These are phyloP conservation scores for Fusarium acutatum DNA, from an alignment of 2,329 filamentous ascomycete species.

Conservation along the genomic window DNA sequence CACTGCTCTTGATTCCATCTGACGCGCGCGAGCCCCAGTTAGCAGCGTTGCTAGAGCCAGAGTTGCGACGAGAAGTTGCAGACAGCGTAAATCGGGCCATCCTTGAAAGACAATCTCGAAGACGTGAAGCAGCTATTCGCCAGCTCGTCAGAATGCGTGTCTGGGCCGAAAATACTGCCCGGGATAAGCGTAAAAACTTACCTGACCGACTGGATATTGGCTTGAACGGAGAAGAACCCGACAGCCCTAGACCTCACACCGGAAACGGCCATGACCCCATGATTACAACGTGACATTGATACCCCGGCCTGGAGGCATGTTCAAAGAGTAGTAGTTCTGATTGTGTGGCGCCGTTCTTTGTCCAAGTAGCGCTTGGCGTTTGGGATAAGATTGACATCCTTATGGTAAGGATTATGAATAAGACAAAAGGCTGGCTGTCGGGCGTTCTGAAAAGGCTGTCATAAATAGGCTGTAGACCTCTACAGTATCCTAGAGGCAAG, in stretches of 20 bases:
- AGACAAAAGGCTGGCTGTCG: slow-evolving; percentile 14
- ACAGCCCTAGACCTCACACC: slow-evolving; percentile 35
- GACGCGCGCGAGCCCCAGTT: slow-evolving; percentile 81
- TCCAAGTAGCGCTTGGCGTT: slow-evolving; percentile 34
- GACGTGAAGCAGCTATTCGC: slow-evolving; percentile 82
- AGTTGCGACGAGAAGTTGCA: slow-evolving; percentile 84
- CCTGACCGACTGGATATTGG: slow-evolving; percentile 50
- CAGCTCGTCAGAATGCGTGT: slow-evolving; percentile 82
- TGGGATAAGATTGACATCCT: slow-evolving; percentile 20
- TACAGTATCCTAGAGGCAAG: not conserved
- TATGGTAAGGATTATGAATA: slow-evolving; percentile 21
- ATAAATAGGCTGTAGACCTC: not conserved
- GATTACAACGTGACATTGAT: slow-evolving; percentile 56
- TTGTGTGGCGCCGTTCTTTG: slow-evolving; percentile 21
- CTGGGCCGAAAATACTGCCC: slow-evolving; percentile 79
- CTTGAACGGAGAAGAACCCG: slow-evolving; percentile 49
- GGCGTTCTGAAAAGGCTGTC: slow-evolving; percentile 19
- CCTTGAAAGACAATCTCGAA: slow-evolving; percentile 74
- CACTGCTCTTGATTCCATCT: slow-evolving; percentile 86
- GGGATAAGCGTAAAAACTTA: slow-evolving; percentile 44
- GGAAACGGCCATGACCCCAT: slow-evolving; percentile 60
- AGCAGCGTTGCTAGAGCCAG: slow-evolving; percentile 78
- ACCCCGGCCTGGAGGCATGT: slow-evolving; percentile 1
- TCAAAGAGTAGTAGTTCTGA: slow-evolving; percentile 21
- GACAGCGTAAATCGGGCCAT: slow-evolving; percentile 90